Conservation (phyloP, 306 rosid species). For the Senna tora region DNA sequence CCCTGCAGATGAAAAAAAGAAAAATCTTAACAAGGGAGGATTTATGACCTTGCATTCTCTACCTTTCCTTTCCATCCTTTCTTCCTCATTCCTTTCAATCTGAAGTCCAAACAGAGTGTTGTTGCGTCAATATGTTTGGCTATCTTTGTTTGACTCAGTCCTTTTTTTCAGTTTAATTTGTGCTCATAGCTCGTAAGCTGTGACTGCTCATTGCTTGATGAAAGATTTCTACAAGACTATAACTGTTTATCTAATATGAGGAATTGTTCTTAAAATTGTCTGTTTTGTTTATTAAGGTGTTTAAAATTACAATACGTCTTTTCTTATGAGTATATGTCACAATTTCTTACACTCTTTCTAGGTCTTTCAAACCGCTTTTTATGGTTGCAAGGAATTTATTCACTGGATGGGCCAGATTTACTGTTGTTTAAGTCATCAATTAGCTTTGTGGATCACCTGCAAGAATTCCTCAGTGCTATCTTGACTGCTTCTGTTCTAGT, state of each 20-base stretch:
- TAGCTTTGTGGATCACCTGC: slow-evolving; percentile 90
- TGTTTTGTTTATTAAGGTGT: neutral
- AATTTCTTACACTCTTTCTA: slow-evolving; percentile 40
- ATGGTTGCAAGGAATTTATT: slow-evolving; percentile 89
- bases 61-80: neutral
- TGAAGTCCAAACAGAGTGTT: neutral
- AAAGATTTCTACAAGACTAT: neutral
- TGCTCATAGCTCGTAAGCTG: neutral
- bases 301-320: neutral
- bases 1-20: too few species aligned
- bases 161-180: too few species aligned
- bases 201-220: slow-evolving; percentile 26
- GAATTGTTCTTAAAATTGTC: slow-evolving; percentile 8
- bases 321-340: slow-evolving; percentile 2
- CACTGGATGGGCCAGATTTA: slow-evolving; percentile 59
- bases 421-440: slow-evolving; percentile 83
- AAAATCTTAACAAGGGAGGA: slow-evolving; percentile 5
- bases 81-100: neutral
- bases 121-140: neutral
- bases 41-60: neutral
- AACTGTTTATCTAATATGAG: neutral
- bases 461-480: slow-evolving; percentile 81
- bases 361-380: slow-evolving; percentile 79
- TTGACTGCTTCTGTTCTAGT: slow-evolving; percentile 71
- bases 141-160: neutral